Evolutionary conservation across 805 yeast genomes (phyloP), one percentile per base, ranked within the genome.

Genomic region (Torulaspora franciscae): DNA sequence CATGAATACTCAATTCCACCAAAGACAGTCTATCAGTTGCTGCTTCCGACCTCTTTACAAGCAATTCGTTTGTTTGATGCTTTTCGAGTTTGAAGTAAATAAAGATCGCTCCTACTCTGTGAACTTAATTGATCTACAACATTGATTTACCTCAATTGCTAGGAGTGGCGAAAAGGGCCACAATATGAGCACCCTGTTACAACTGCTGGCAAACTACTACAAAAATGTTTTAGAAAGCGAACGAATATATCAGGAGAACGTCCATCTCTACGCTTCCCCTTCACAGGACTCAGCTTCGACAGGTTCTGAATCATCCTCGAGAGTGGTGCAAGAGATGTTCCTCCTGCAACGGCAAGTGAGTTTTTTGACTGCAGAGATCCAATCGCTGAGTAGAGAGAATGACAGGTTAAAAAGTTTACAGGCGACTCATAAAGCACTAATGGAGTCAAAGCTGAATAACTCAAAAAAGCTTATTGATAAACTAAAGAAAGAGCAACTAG

Each of bases 361-460:
- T 11, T 65, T 59, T 43, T 40, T 70, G 24, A 66, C 61, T n/a
- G 40, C 60, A 3, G 69, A 68, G 32, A 26, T 68, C 4, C 62
- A 59, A 23, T 51, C 52, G 9, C 43, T 64, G 7, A 59, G 56
- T 25, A 57, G 55, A 29, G 64, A 65, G 27, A 56, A 62, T n/a
- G 67, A 63, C 14, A 56, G 50, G 15, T 47, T 61, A 25, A 59
- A 57, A 39, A 65, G 64, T 36, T 47, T 58, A n/a, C 65, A 62
- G n/a, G 62, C 59, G 25, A 52, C 65, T 0, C 65, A 61, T 27
- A 66, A 54, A 43, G 68, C 69, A 0, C 58, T 65, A 11, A 54
- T 62, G 37, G 70, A 67, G 44, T 56, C 67, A 6, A 67, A 67
- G 42, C 33, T 68, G 8, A 66, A 64, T 9, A 64, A 56, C 37